Evolutionary conservation across 2,329 filamentous ascomycete species (phyloP).

Genomic region (Colletotrichum sojae): DNA sequence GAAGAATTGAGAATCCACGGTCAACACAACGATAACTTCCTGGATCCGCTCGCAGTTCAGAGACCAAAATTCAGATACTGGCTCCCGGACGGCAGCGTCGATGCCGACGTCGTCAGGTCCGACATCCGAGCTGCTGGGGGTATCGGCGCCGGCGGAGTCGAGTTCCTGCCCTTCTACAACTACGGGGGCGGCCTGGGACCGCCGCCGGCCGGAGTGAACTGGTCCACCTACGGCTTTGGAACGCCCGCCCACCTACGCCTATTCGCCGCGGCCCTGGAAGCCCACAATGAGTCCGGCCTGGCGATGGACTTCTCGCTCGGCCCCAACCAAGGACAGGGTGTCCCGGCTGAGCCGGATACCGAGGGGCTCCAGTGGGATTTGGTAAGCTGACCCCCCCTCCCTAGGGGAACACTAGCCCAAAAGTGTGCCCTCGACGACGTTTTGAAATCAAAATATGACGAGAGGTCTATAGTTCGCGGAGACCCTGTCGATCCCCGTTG

Average conservation of each 20-base stretch:
- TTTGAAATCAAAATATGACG: background rate
- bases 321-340: conserved; percentile 62
- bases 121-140: conserved; percentile 42
- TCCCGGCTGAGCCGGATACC: conserved; percentile 53
- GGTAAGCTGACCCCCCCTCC: background rate
- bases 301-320: conserved; percentile 62
- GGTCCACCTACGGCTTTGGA: conserved; percentile 58
- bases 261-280: conserved; percentile 1
- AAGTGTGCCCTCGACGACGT: background rate
- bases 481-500: conserved; percentile 48
- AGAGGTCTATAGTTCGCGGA: conserved; percentile 38
- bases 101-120: conserved; percentile 29
- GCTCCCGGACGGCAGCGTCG: conserved; percentile 47
- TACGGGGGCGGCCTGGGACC: conserved; percentile 41
- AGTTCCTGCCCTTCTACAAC: conserved; percentile 47
- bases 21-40: conserved; percentile 57
- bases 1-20: background rate
- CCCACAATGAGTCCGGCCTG: conserved; percentile 49
- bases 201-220: conserved; percentile 44
- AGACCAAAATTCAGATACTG: conserved; percentile 46
- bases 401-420: background rate
- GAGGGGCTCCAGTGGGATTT: conserved; percentile 54
- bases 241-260: conserved; percentile 46
- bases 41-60: conserved; percentile 53
- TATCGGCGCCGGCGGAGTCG: conserved; percentile 45